Base-by-base conservation (phyloP, 345 rosid genomes). In the Xanthoceras sorbifolium region DNA sequence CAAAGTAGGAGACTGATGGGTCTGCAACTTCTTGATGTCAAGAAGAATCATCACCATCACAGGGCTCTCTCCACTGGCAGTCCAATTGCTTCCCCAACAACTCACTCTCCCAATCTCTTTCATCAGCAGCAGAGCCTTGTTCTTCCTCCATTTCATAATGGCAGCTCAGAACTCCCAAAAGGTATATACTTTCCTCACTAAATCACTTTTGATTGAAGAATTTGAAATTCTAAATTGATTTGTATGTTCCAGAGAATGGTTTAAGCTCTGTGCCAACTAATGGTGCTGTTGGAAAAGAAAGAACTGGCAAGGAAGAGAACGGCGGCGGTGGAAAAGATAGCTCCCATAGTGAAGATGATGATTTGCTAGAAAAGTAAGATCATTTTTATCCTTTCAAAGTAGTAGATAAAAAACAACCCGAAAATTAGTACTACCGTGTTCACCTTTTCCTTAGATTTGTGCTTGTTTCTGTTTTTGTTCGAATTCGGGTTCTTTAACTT, bases 21-120 rank as follows among this genome's bases (percentile, higher is more conserved):
- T 77, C 69, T 94, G 79, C 94, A 93, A 80, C 97, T 94, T 83
- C 91, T 88, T 76, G 94, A 92, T 71, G 87, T 89, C 61, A 92
- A 91, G 86, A 91, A 89, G 81, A 92, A 88, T 79, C 46, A 42
- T 42, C 90, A 89, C 55, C 93, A 90, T 73, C 90, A 88, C 67
- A 83, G 86, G 54, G 90, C 94, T 46, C 90, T 91, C 29, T 86
- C 97, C 4, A 79, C 84, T 1, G 92, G 91, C 76, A 89, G 90
- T 71, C 89, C 90, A 14, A 76, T 88, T 75, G 90, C 90, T 1
- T 87, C 94, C 9, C 89, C 89, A 0, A 76, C 89, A 0, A 76
- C 87, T 9, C 89, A 81, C 26, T 80, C 90, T 4, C 84, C 90
- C 17, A 85, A 52, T 67, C 76, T 90, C 70, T 92, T 91, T 78